A percentile compares a stretch with the other conserved stretches of the same genome.
Conservation (phyloP, 2,329 filamentous ascomycete species). For the Aspergillaceae sp. region DNA sequence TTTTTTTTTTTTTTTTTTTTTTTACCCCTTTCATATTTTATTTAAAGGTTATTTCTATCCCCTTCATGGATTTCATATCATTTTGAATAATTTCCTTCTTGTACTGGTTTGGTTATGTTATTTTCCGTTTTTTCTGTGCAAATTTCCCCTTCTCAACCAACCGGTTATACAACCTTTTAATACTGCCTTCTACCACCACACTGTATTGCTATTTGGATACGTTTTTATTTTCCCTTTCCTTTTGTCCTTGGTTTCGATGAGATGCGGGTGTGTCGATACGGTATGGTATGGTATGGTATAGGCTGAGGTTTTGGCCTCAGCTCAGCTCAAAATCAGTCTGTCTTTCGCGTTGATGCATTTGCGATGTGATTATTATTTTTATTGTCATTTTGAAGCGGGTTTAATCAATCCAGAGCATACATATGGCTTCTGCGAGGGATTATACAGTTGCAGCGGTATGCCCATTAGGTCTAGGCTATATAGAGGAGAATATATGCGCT, state of each 20-base stretch:
- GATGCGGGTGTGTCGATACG: conserved; percentile 4
- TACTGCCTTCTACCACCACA: conserved; percentile 20
- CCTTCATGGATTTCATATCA: conserved; percentile 11
- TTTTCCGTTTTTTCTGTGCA: conserved; percentile 15
- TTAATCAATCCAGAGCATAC: conserved; percentile 11
- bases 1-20: conserved; percentile 9
- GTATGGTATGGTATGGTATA: too few species aligned
- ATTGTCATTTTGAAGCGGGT: conserved; percentile 2
- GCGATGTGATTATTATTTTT: conserved; percentile 14
- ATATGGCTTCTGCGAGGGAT: conserved; percentile 7
- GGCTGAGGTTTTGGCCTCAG: too few species aligned
- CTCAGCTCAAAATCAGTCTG: conserved; percentile 1
- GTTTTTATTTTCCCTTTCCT: conserved; percentile 14
- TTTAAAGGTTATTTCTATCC: conserved; percentile 15
- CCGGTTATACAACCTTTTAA: conserved; percentile 22
- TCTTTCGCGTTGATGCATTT: conserved; percentile 14
- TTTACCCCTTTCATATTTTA: conserved; percentile 7
- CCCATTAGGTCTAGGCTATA: too few species aligned
- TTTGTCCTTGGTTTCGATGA: neutral
- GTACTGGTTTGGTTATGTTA: conserved; percentile 15
- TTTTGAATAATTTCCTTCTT: conserved; percentile 16
- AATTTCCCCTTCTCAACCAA: conserved; percentile 18
- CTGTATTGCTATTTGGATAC: conserved; percentile 36
- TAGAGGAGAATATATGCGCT: too few species aligned
- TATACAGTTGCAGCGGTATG: conserved; percentile 9